A percentile compares a stretch with the other conserved stretches of the same genome.
Evolutionary conservation across 164 flowering plant genomes (phyloP).

Genomic region (Nymphaea thermarum): DNA sequence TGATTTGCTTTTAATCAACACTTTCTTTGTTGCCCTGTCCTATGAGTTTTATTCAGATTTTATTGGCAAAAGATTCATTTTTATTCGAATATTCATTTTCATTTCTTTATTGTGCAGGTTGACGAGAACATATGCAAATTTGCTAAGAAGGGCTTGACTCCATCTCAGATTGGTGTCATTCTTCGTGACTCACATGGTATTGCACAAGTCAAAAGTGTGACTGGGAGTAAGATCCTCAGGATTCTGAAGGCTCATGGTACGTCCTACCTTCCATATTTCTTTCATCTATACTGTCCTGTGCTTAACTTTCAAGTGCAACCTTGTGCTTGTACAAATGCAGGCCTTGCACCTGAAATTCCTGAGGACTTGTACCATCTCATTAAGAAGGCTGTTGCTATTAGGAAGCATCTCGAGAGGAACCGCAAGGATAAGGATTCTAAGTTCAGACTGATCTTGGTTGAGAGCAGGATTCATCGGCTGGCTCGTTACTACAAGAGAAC

Average conservation of each 20-base stretch:
- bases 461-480: conserved; percentile 93
- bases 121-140: conserved; percentile 86
- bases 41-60: too few relatives aligned
- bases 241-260: conserved; percentile 85
- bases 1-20: not conserved
- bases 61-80: too few relatives aligned
- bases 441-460: conserved; percentile 81
- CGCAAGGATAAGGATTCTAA: conserved; percentile 95
- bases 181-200: conserved; percentile 93
- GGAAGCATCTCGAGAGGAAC: conserved; percentile 94
- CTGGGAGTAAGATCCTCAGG: conserved; percentile 84
- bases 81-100: not conserved
- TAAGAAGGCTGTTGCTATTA: conserved; percentile 86
- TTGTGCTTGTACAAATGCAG: conserved; percentile 15
- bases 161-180: conserved; percentile 90
- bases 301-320: not conserved
- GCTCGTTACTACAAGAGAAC: conserved; percentile 96
- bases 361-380: conserved; percentile 86
- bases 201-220: conserved; percentile 81
- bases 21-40: not conserved
- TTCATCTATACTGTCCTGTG: not conserved
- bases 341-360: conserved; percentile 89
- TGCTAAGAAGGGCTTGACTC: conserved; percentile 87
- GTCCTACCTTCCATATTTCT: not conserved
- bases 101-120: conserved; percentile 29